phyloP scores from a whole-genome alignment of 176 grass and related monocot genomes.

The Pharus latifolius region DNA sequence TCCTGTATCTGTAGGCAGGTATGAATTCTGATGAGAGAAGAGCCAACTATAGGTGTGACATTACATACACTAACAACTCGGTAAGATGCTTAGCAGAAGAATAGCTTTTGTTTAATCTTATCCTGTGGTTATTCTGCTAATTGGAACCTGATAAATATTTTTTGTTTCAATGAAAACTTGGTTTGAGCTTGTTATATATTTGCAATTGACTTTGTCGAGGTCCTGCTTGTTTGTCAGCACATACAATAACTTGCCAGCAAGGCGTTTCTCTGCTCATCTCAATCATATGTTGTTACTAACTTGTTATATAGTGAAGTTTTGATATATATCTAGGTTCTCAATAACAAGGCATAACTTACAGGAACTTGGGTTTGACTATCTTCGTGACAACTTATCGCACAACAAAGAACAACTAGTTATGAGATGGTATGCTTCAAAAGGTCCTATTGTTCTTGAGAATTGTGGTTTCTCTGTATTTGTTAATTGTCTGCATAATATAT shows the following conservation, averaged over 20 bases:
- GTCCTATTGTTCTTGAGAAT: not conserved
- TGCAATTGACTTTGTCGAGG: not conserved
- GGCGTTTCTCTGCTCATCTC: not conserved
- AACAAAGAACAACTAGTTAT: constrained; percentile 81
- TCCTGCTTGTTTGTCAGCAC: not conserved
- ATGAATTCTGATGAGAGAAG: constrained; percentile 74
- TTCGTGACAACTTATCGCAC: constrained; percentile 73
- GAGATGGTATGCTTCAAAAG: constrained; percentile 66
- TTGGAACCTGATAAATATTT: not conserved
- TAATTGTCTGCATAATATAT: not conserved
- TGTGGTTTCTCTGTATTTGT: not conserved
- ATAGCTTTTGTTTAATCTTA: not conserved
- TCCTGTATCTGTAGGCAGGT: constrained; percentile 36
- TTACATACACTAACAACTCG: constrained; percentile 95
- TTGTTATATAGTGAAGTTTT: not conserved
- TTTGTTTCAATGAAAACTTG: not conserved
- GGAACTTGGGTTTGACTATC: constrained; percentile 98
- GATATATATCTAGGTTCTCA: constrained; percentile 15
- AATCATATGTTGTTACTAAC: not conserved
- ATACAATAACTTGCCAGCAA: not conserved
- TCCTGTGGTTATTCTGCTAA: not conserved
- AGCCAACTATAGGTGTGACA: constrained; percentile 74
- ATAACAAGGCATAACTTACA: constrained; percentile 28
- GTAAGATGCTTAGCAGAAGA: constrained; percentile 33
- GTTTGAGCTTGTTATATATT: not conserved